Base-by-base conservation (phyloP, 2,329 filamentous ascomycete genomes). In the Drechslera avenae region DNA sequence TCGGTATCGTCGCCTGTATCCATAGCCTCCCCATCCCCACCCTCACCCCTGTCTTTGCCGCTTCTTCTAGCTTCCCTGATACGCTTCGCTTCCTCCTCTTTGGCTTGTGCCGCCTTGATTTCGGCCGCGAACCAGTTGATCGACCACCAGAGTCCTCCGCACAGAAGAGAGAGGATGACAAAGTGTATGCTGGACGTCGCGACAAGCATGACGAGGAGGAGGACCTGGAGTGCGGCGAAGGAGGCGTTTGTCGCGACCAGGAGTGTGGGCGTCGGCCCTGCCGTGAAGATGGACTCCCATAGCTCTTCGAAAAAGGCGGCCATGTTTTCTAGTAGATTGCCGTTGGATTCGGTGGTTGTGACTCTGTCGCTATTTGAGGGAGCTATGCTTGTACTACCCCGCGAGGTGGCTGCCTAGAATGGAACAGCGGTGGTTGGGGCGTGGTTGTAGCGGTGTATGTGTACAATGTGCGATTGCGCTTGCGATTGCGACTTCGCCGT, bases 51-150 rank as follows among this genome's bases (percentile, higher is more conserved):
- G 41, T 39, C 59, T 52, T 68, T 79, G 67, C 83, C 81, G 52
- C 78, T 73, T 57, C 63, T 59, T 73, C 66, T 69, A 60, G 63
- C 73, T 47, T 71, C 69, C 18, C 73, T 63, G 53, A 78, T 72
- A 54, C 75, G 69, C 56, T 78, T 79, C 14, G 78, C 78, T 57
- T 82, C 79, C 61, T 79, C 78, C 62, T 80, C 74, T 62, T 76
- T 72, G 35, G 67, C 68, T 59, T 80, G 72, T 57, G 77, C 75
- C 26, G 75, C 75, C 23, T 73, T 69, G 44, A 87, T 73, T 68
- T 87, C 93, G 37, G 77, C 77, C 47, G 90, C 91, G 69, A 99
- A 97, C 94, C 94, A 99, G 82, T 97, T 97, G 77, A 97, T 92
- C 50, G 89, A 85, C 79, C 84, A 91, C 94, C 94, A 99, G 30